Base-by-base conservation (phyloP, 805 yeast species). In the Monosporozyma unispora region DNA sequence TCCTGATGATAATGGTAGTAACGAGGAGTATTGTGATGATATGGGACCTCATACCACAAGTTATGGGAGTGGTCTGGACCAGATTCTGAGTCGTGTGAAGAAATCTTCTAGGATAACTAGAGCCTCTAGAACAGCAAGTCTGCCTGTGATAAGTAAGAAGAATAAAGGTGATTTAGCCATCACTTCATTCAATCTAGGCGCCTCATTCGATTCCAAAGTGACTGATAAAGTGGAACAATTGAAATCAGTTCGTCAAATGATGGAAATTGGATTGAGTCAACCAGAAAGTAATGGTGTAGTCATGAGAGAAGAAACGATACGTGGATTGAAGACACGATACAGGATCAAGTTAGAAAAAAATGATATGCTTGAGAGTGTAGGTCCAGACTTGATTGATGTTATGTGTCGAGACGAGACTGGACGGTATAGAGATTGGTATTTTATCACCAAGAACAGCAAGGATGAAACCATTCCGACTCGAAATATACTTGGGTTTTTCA, bases 161-260 rank as follows among this genome's bases (percentile, higher is more conserved):
- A 21, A 39, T 21, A 11, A 19, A 21, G 42, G 27, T 2, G 27
- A 39, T 4, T 3, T 39, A 9, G n/a, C 23, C 14, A 39, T 39
- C 11, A 39, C 27, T 12, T 5, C 53, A 21, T 58, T 54, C 33
- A 56, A 59, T 44, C 45, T 59, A 3, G 66, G 63, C 3, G 40
- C 46, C 4, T 49, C 55, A 14, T 60, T 54, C 35, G 64, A 61
- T 46, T 46, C 50, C 1, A 48, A 45, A 12, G 47, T 61, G 2
- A 45, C 45, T 12, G 45, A 49, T 4, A 52, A 50, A 19, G 22
- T 59, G 39, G 49, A 50, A 9, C 45, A 47, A n/a, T 19, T 57
- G 9, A 44, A 48, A 18, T 40, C 18, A n/a, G 43, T 22, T 7
- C 33, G 42, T 14, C 31, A 49, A 14, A 8, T 39, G 16, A 39